Conservation (phyloP, 306 rosid species). For the Prunus fruticosa region DNA sequence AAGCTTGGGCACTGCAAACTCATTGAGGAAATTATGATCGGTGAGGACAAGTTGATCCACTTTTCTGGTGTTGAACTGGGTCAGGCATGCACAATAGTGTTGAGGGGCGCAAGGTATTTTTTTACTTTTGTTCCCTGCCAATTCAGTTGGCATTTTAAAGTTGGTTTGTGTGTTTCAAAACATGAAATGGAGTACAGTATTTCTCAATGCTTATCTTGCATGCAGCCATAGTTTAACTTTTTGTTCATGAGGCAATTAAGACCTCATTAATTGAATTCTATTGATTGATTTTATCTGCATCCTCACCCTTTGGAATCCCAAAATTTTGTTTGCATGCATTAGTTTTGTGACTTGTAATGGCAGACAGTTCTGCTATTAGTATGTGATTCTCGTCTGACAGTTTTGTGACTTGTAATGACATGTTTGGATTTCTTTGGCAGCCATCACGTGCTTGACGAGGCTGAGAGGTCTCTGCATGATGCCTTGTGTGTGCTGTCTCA, state of each 20-base stretch:
- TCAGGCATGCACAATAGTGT: conserved; percentile 87
- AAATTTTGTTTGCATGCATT: neutral
- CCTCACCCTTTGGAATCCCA: neutral
- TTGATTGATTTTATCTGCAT: neutral
- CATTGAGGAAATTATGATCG: conserved; percentile 95
- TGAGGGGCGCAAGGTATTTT: conserved; percentile 90
- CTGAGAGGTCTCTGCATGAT: conserved; percentile 97
- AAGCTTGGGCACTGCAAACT: conserved; percentile 90
- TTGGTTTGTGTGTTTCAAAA: neutral
- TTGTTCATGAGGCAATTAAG: neutral
- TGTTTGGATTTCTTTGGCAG: conserved; percentile 41
- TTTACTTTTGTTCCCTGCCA: neutral
- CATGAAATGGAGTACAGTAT: neutral
- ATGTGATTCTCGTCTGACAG: neutral
- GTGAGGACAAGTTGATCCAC: conserved; percentile 90
- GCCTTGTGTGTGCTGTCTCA: conserved; percentile 96
- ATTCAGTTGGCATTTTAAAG: no score
- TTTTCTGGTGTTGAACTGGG: conserved; percentile 97
- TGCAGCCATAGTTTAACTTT: neutral
- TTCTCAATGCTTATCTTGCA: neutral
- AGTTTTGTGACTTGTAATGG: neutral
- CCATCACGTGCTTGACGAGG: conserved; percentile 95
- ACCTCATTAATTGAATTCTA: neutral
- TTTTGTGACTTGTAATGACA: neutral
- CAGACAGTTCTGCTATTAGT: neutral